phyloP scores from a whole-genome alignment of 2,329 filamentous ascomycete species.

The Ophiocordyceps sinensis region DNA sequence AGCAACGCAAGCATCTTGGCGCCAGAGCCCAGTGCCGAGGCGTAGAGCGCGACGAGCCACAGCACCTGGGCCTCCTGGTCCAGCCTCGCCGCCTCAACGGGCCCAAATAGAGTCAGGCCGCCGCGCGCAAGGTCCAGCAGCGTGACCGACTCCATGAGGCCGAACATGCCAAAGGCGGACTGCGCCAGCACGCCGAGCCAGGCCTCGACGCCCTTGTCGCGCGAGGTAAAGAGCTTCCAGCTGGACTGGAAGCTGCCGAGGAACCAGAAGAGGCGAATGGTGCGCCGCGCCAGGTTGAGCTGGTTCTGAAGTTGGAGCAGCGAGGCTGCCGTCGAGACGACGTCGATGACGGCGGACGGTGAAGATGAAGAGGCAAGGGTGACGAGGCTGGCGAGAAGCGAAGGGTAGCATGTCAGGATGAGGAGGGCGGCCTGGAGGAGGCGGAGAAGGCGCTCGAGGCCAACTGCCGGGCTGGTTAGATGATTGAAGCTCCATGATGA shows the following conservation, averaged over 20 bases:
- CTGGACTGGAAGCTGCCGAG: slow-evolving; percentile 42
- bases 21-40: slow-evolving; percentile 29
- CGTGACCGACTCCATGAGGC: slow-evolving; percentile 50
- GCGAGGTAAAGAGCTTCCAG: slow-evolving; percentile 16
- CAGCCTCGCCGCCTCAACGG: slow-evolving; percentile 29
- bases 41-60: slow-evolving; percentile 51
- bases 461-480: slow-evolving; percentile 25
- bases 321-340: slow-evolving; percentile 13
- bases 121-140: slow-evolving; percentile 37
- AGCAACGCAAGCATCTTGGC: slow-evolving; percentile 25
- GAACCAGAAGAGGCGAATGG: slow-evolving; percentile 56
- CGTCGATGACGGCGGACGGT: slow-evolving; percentile 13
- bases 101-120: slow-evolving; percentile 36
- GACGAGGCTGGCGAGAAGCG: slow-evolving; percentile 14
- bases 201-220: slow-evolving; percentile 1
- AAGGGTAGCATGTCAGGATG: slow-evolving; percentile 30
- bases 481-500: background rate
- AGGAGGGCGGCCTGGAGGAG: slow-evolving; percentile 37
- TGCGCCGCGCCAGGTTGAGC: slow-evolving; percentile 39
- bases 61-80: slow-evolving; percentile 50
- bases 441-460: slow-evolving; percentile 46
- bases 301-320: slow-evolving; percentile 22
- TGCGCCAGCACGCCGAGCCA: slow-evolving; percentile 41
- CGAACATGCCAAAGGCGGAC: slow-evolving; percentile 50
- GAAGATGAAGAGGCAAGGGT: background rate